Evolutionary conservation across 257 asterid species (phyloP), one percentile per base, ranked within the genome.

Genomic region (Solanum ossicruentum): DNA sequence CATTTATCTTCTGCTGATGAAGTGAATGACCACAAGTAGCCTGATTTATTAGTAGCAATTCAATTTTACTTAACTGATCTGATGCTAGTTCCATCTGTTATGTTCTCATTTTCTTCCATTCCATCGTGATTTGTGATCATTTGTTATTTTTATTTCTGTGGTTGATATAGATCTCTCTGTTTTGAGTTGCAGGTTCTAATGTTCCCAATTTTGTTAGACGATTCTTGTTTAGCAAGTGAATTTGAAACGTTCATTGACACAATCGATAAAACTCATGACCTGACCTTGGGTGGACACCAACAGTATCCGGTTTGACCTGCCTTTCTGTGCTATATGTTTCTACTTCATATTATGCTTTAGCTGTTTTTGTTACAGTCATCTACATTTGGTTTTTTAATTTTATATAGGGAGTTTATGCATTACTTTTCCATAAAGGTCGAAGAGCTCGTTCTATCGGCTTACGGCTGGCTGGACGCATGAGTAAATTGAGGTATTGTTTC

Each of bases 401-500:
- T 54, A 13, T 70, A 47, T 81, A 96, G 99, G 99, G 99, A 83
- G 95, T 96, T 85, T 95, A 96, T 84, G 97, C 93, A 17, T 89
- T 96, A 89, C 96, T 96, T 86, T 96, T 95, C 87, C 90, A 91
- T 83, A 89, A 91, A 89, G 93, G 97, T 85, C 91, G 99, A 92
- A 92, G 97, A 91, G 94, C 92, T 65, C 95, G 99, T 85, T 91
- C 97, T 51, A 94, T 96, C 65, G 98, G 98, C 80, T 91, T 91
- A 88, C 99, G 98, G 69, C 91, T 96, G 89, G 97, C 98, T 87
- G 97, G 97, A 82, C 93, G 89, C 63, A 91, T 94, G 97, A 96
- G 97, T 87, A 96, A 91, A 92, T 78, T 96, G 85, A 95, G 99
- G 99, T 95, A 88, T 85, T 70, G 51, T 65, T 87, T 65, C 85